These are phyloP conservation scores for Gymnopilus dilepis DNA, from an alignment of 768 basidiomycete species.

Conservation along the genomic window DNA sequence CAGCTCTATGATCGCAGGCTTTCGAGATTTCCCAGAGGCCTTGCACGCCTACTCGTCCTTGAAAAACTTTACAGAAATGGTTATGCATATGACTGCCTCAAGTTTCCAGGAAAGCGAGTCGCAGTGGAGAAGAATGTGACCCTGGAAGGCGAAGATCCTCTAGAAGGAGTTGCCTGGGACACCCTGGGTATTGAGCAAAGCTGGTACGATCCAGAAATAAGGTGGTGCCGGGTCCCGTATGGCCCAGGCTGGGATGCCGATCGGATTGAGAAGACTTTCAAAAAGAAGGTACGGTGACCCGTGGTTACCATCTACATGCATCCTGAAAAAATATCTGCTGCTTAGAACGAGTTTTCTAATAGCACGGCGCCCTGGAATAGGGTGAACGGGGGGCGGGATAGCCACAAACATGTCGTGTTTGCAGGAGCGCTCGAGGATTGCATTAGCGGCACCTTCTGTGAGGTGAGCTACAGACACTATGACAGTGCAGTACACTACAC, in stretches of 20 bases:
- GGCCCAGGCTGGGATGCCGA: not conserved
- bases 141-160: no score
- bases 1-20: not conserved
- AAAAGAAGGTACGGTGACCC: not conserved
- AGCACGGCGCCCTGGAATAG: not conserved
- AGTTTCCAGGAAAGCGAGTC: not conserved
- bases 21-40: not conserved
- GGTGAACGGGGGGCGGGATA: not conserved
- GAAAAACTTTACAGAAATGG: not conserved
- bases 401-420: not conserved
- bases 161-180: no score
- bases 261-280: not conserved
- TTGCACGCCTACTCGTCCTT: not conserved
- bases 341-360: not conserved
- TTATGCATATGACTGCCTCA: not conserved
- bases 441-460: not conserved
- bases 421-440: not conserved
- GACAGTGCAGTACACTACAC: no score
- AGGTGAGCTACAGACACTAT: not conserved
- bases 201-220: not conserved
- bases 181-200: not conserved
- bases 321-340: not conserved
- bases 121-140: no score
- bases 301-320: no score
- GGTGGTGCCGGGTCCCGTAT: not conserved